Conservation (phyloP, 2,329 filamentous ascomycete genomes). For the Coniella lustricola region DNA sequence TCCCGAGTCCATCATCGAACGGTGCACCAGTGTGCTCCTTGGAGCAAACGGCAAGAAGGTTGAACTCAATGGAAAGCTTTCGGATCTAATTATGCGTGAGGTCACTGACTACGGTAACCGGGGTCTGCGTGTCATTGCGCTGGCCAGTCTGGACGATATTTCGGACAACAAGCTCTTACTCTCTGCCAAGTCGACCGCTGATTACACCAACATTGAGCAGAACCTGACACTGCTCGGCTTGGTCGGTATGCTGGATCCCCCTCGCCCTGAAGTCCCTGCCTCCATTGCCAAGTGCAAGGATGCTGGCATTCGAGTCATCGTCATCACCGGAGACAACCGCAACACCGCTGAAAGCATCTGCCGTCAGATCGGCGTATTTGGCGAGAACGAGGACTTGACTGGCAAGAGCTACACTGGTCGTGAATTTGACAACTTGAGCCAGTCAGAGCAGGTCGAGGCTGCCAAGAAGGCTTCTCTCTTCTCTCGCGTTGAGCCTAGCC, state of each 20-base stretch:
- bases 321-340: conserved; percentile 96
- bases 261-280: conserved; percentile 78
- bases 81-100: conserved; percentile 66
- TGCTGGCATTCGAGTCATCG: conserved; percentile 92
- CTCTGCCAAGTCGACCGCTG: conserved; percentile 70
- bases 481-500: conserved; percentile 88
- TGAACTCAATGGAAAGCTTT: conserved; percentile 61
- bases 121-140: conserved; percentile 88
- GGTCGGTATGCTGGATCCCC: conserved; percentile 94
- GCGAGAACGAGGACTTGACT: conserved; percentile 67
- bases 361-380: conserved; percentile 92
- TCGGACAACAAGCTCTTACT: conserved; percentile 61
- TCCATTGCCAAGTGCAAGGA: conserved; percentile 86
- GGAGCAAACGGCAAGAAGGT: conserved; percentile 75
- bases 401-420: conserved; percentile 95
- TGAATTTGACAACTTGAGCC: conserved; percentile 81
- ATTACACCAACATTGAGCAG: conserved; percentile 85
- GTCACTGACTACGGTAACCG: conserved; percentile 85
- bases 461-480: conserved; percentile 85
- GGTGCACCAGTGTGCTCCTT: conserved; percentile 75
- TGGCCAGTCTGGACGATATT: conserved; percentile 77
- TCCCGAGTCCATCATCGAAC: conserved; percentile 87
- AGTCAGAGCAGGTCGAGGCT: conserved; percentile 72
- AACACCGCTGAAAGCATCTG: conserved; percentile 98
- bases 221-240: conserved; percentile 91